phyloP scores from a whole-genome alignment of 2,329 filamentous ascomycete genomes.

The Didymella keratinophila region DNA sequence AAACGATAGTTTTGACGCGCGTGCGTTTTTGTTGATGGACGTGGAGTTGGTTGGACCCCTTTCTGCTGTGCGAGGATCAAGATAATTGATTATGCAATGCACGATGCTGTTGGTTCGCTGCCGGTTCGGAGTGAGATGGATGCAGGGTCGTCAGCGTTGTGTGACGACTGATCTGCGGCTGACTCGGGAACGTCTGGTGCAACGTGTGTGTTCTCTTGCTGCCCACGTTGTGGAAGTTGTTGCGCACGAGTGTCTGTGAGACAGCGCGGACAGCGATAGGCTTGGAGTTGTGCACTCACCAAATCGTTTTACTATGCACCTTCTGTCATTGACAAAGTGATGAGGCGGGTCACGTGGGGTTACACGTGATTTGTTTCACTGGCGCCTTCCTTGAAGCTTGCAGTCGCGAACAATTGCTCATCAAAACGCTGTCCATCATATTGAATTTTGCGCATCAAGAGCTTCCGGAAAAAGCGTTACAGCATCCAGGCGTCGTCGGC shows the following conservation, averaged over 20 bases:
- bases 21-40: background rate
- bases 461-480: background rate
- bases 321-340: too few species aligned
- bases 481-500: background rate
- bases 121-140: background rate
- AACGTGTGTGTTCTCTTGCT: constrained; percentile 4
- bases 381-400: background rate
- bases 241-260: background rate
- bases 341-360: too few species aligned
- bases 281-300: too few species aligned
- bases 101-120: constrained; percentile 3
- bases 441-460: background rate
- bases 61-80: constrained; percentile 2
- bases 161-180: constrained; percentile 2
- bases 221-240: background rate
- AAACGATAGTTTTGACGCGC: constrained; percentile 2
- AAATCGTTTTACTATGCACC: too few species aligned
- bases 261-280: background rate
- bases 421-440: background rate
- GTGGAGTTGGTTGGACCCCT: background rate
- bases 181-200: background rate
- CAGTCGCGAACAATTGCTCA: background rate
- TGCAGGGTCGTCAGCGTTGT: constrained; percentile 8
- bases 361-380: background rate
- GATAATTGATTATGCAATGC: constrained; percentile 4